phyloP scores from a whole-genome alignment of 1,284 basidiomycete species.

The Ganoderma lingzhi region DNA sequence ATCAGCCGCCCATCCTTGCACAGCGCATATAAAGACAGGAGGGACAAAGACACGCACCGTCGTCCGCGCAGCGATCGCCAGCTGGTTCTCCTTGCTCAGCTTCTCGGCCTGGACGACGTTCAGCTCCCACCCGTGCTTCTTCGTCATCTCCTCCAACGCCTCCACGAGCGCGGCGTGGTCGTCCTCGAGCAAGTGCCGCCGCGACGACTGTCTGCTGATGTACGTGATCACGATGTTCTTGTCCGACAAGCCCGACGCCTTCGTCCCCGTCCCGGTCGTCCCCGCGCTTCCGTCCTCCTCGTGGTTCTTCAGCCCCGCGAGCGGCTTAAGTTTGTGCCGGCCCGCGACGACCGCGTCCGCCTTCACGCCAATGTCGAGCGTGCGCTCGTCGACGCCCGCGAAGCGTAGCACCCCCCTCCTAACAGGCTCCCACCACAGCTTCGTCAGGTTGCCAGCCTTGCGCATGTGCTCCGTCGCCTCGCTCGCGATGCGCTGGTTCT shows the following conservation, averaged over 20 bases:
- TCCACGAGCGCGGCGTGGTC: conserved; percentile 68
- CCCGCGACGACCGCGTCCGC: conserved; percentile 31
- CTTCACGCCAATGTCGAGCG: conserved; percentile 39
- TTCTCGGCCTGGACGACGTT: conserved; percentile 71
- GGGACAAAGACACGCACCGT: conserved; percentile 49
- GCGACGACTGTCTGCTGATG: conserved; percentile 69
- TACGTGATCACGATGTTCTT: conserved; percentile 73
- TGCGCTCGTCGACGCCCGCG: conserved; percentile 54
- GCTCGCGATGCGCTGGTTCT: conserved; percentile 73
- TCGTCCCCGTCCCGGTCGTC: conserved; percentile 12
- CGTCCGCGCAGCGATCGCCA: conserved; percentile 66
- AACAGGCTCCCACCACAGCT: conserved; percentile 77
- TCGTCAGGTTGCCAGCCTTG: conserved; percentile 42
- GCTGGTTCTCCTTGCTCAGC: conserved; percentile 76
- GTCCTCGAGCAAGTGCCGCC: conserved; percentile 64
- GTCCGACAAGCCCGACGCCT: conserved; percentile 28
- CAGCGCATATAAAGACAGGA: neutral
- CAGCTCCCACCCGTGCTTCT: conserved; percentile 67
- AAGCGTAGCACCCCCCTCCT: conserved; percentile 68
- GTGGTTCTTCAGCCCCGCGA: conserved; percentile 8
- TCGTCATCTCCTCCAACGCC: conserved; percentile 62
- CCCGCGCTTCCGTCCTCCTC: conserved; percentile 10
- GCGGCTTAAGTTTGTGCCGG: conserved; percentile 15
- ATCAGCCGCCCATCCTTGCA: neutral
- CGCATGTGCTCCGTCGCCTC: conserved; percentile 66